Base-by-base conservation (phyloP, 805 yeast species). In the Candida cerambycidarum region DNA sequence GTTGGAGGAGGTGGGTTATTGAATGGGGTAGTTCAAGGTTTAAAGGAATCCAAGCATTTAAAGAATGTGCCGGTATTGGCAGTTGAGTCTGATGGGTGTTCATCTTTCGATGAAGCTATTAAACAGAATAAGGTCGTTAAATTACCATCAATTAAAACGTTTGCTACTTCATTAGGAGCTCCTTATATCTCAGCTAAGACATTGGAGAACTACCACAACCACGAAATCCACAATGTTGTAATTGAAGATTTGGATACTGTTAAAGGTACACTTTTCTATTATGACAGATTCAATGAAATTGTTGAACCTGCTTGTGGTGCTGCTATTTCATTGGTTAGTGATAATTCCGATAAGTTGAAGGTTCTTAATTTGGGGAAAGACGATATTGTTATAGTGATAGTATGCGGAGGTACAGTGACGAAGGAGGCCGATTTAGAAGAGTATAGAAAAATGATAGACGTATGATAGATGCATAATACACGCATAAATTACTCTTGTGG, bases 281-380 rank as follows among this genome's bases (percentile, higher is more conserved):
- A 55, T 38, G 66, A 63, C 41, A 38, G 19, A 1, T 53, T 55
- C 28, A 54, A 51, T 1, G 44, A 37, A n/a, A 17, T 54, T 3
- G 59, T 60, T 6, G 68, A 63, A 42, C 67, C 67, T 2, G 66
- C 69, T 7, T 63, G 68, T 55, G 67, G 67, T 3, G 68, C 65
- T 10, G 44, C 66, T 1, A 18, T 56, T 1, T 44, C 53, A 1
- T 41, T 50, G 10, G 54, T 56, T 1, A 42, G 44, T 19, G 42
- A 51, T 5, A 45, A 45, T 10, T 15, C 23, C n/a, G 41, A 47
- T 13, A 28, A 48, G 15, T 38, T 54, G 12, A 30, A 39, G 4
- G 54, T 34, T 47, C 30, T 40, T 12, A 52, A 17, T 24, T 23
- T 4, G 44, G 54, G 34, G 13, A 27, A 31, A 1, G 62, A 57